phyloP scores from a whole-genome alignment of 345 rosid species.

The Eucalyptus melliodora region DNA sequence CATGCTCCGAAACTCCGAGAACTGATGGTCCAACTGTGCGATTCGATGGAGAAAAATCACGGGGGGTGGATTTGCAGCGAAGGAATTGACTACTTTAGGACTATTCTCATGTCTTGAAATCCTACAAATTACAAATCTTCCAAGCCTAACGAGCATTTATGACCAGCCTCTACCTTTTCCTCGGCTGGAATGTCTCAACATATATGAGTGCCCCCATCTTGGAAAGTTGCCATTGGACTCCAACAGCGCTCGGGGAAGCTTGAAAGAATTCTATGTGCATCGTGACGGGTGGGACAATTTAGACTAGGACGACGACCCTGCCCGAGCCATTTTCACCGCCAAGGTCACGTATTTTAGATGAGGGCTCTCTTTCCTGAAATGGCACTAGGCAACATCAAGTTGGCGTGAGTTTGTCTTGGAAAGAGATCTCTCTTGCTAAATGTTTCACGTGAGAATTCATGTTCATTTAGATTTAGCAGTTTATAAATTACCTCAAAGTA shows the following conservation, averaged over 20 bases:
- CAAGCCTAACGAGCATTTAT: neutral
- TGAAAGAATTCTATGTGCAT: neutral
- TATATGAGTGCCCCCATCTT: neutral
- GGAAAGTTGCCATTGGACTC: neutral
- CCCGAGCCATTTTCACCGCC: neutral
- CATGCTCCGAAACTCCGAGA: neutral
- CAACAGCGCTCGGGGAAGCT: neutral
- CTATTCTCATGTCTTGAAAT: neutral
- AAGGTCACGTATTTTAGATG: neutral
- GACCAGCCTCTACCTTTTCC: neutral
- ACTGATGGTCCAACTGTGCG: neutral
- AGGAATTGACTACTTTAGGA: neutral
- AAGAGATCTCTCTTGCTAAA: neutral
- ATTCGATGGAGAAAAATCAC: neutral
- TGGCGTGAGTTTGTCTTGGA: neutral
- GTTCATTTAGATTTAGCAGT: neutral
- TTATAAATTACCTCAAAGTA: neutral
- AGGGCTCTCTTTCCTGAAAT: neutral
- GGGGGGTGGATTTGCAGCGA: neutral
- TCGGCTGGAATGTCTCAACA: neutral
- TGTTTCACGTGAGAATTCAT: neutral
- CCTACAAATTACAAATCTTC: neutral
- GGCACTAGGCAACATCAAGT: neutral
- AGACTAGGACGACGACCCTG: neutral
- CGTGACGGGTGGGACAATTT: neutral